Conservation (phyloP, 2,329 filamentous ascomycete genomes). For the Conoideocrella luteorostrata region DNA sequence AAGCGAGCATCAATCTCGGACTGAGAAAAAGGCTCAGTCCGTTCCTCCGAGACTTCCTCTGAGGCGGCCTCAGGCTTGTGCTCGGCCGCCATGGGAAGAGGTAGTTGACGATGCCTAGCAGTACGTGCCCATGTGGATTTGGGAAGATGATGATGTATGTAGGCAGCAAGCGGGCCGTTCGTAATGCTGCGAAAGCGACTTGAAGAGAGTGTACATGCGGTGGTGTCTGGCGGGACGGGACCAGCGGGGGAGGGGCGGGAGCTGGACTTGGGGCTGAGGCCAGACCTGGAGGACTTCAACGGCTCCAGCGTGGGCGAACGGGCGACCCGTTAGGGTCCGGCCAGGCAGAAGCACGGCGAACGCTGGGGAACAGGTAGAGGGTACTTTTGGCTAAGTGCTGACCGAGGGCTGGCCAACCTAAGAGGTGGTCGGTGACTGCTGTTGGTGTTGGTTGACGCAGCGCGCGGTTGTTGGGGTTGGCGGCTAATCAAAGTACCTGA, state of each 20-base stretch:
- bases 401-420: too few relatives aligned
- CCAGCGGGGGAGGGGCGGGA: conserved; percentile 5
- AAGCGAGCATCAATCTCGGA: conserved; percentile 48
- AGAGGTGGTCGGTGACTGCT: too few relatives aligned
- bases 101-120: conserved; percentile 8
- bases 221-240: neutral
- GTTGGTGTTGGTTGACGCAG: too few relatives aligned
- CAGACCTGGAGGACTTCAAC: neutral
- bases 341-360: conserved; percentile 11
- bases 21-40: conserved; percentile 52
- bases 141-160: conserved; percentile 4
- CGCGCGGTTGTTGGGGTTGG: neutral
- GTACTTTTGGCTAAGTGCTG: too few relatives aligned
- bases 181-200: neutral
- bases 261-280: neutral
- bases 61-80: conserved; percentile 31
- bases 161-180: conserved; percentile 5
- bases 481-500: neutral
- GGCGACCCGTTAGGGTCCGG: conserved; percentile 6
- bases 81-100: conserved; percentile 36
- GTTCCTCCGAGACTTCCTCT: conserved; percentile 39
- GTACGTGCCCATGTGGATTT: conserved; percentile 4
- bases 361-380: neutral
- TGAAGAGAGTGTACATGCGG: neutral
- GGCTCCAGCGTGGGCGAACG: conserved; percentile 2